Evolutionary conservation across 805 yeast species (phyloP).

Genomic region (Yarrowia divulgata): DNA sequence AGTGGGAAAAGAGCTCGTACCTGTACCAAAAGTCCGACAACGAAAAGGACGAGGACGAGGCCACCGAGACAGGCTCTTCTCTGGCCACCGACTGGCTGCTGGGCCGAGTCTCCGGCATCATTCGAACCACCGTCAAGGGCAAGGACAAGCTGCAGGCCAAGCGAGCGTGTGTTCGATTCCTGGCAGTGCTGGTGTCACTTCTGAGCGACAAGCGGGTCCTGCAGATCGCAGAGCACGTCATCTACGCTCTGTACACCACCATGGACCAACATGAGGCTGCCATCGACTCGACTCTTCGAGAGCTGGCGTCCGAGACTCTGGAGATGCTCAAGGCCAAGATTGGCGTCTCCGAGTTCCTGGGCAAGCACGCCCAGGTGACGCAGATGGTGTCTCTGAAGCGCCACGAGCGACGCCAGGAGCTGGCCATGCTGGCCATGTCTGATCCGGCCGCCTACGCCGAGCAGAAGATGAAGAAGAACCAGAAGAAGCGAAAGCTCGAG

Average conservation of each 20-base stretch:
- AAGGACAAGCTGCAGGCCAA: slow-evolving; percentile 65
- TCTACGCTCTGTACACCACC: slow-evolving; percentile 59
- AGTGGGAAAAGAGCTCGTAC: slow-evolving; percentile 63
- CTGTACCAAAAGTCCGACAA: slow-evolving; percentile 36
- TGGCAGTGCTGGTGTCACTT: slow-evolving; percentile 69
- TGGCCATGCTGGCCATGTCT: slow-evolving; percentile 75
- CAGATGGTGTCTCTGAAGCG: slow-evolving; percentile 66
- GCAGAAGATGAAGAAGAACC: slow-evolving; percentile 78
- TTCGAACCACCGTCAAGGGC: slow-evolving; percentile 70
- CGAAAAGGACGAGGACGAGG: slow-evolving; percentile 43
- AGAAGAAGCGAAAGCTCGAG: slow-evolving; percentile 58
- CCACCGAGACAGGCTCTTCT: slow-evolving; percentile 41
- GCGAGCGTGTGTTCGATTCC: slow-evolving; percentile 69
- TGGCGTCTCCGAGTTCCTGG: slow-evolving; percentile 73
- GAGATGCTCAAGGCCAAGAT: slow-evolving; percentile 69
- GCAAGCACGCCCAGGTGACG: slow-evolving; percentile 68
- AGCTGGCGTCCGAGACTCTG: slow-evolving; percentile 68
- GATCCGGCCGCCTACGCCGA: slow-evolving; percentile 86
- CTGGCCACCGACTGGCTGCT: slow-evolving; percentile 63
- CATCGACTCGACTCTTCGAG: slow-evolving; percentile 55
- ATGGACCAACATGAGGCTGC: slow-evolving; percentile 44
- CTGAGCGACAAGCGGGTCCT: slow-evolving; percentile 53
- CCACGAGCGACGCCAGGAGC: slow-evolving; percentile 74
- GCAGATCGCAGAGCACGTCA: slow-evolving; percentile 57
- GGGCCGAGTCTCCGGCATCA: slow-evolving; percentile 63